Conservation (phyloP, 768 basidiomycete genomes). For the Boletellus ananas region DNA sequence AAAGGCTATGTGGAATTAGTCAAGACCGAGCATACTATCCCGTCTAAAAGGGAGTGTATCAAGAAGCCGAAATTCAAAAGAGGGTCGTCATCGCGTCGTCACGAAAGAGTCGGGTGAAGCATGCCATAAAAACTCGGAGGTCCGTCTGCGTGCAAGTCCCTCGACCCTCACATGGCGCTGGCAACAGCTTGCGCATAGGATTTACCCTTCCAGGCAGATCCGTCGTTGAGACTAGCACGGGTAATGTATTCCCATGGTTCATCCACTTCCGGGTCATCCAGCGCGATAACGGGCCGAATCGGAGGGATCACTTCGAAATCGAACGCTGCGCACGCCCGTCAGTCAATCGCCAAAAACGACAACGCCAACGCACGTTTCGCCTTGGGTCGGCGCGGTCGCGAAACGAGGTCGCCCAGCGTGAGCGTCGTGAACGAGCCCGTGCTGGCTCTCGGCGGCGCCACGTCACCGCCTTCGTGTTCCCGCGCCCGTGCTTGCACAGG, state of each 20-base stretch:
- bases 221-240: conserved; percentile 26
- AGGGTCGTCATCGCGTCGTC: conserved; percentile 18
- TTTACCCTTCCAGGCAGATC: conserved; percentile 29
- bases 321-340: conserved; percentile 12
- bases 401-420: conserved; percentile 28
- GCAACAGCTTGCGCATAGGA: conserved; percentile 30
- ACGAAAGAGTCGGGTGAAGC: neutral
- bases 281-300: conserved; percentile 29
- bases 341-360: neutral
- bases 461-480: neutral
- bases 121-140: too few species aligned
- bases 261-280: conserved; percentile 28
- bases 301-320: conserved; percentile 31
- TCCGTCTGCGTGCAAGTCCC: too few species aligned
- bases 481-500: neutral
- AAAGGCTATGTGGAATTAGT: conserved; percentile 15
- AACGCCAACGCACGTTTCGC: conserved; percentile 20
- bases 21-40: conserved; percentile 1
- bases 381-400: conserved; percentile 20
- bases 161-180: conserved; percentile 17
- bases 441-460: conserved; percentile 4
- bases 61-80: conserved; percentile 3
- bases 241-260: conserved; percentile 33
- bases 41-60: conserved; percentile 12
- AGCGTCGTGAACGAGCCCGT: conserved; percentile 15